Conservation (phyloP, 495 filamentous ascomycete species). For the Hypoxylon fuscum region DNA sequence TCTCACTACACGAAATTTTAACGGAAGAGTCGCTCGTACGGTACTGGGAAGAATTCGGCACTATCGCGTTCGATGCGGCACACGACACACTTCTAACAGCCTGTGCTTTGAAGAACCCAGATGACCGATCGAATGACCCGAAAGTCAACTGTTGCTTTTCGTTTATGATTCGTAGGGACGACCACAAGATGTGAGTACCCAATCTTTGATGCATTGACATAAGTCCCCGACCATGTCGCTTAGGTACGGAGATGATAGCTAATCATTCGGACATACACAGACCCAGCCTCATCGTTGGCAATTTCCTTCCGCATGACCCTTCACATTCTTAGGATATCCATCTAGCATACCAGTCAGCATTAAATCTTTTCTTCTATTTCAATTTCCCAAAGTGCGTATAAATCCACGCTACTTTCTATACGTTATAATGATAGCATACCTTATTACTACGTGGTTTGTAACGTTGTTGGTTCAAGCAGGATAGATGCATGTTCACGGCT, state of each 20-base stretch:
- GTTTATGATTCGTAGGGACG: conserved; percentile 92
- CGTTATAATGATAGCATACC: conserved; percentile 15
- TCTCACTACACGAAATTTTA: conserved; percentile 94
- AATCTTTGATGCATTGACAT: not conserved
- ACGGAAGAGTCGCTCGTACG: conserved; percentile 92
- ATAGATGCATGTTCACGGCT: conserved; percentile 29
- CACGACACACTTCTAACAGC: conserved; percentile 97
- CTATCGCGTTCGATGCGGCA: conserved; percentile 95
- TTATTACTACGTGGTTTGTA: conserved; percentile 1
- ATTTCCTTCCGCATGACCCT: conserved; percentile 82
- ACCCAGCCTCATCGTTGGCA: conserved; percentile 93
- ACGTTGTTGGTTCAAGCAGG: conserved; percentile 17
- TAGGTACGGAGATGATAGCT: conserved; percentile 6
- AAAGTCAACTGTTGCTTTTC: conserved; percentile 96
- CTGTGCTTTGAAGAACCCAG: conserved; percentile 89
- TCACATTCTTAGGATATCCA: conserved; percentile 35
- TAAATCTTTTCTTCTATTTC: conserved; percentile 8
- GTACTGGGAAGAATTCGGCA: conserved; percentile 99
- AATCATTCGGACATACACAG: conserved; percentile 55
- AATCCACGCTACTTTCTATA: conserved; percentile 17
- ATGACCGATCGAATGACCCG: conserved; percentile 72
- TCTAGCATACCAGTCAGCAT: conserved; percentile 9
- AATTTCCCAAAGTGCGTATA: conserved; percentile 11
- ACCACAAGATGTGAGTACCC: conserved; percentile 88
- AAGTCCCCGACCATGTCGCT: not conserved